Evolutionary conservation across 805 yeast genomes (phyloP), one percentile per base, ranked within the genome.

Genomic region (Komagataella kurtzmanii): DNA sequence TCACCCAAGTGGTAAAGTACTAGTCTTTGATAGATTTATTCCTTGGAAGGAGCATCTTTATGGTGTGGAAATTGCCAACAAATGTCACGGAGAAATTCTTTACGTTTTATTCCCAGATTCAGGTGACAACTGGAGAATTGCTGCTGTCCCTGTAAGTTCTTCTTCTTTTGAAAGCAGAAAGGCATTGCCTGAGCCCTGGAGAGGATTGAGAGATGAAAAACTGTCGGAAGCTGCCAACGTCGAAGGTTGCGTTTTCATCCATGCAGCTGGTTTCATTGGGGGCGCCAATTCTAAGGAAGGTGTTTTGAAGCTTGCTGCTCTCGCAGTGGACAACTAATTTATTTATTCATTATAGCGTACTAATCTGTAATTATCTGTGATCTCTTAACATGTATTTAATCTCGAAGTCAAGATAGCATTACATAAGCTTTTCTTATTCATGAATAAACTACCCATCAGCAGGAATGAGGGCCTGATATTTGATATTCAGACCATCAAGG

Each of bases 261-360:
- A 93, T 60, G 97, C 98, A 47, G 87, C 96, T 46, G 98, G 99
- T 0, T 93, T 93, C 68, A 93, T 93, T 61, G 99, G 99, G 47
- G 99, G 99, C 51, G 88, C 91, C 52, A 74, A 81, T 61, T 76
- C 95, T 21, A 71, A 74, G 56, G 97, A 88, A 50, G 85, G 86
- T 36, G 97, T 83, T 12, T 64, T 88, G 53, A 67, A 78, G 61
- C 74, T 93, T 66, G 97, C 98, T 6, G 70, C 68, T 53, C 59
- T 61, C 51, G 75, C 75, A 24, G 58, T 68, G 19, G 56, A 54
- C 19, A 49, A 50, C 40, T 52, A 46, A 47, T 17, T 46, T 17
- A 49, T 49, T 18, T 30, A 30, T 30, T 30, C n/a, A 14, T 30
- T 10, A 10, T 30, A 21, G 23, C 6, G 23, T 21, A 21, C 23